Evolutionary conservation across 257 asterid genomes (phyloP), one percentile per base, ranked within the genome.

Genomic region (Lycium ferocissimum): DNA sequence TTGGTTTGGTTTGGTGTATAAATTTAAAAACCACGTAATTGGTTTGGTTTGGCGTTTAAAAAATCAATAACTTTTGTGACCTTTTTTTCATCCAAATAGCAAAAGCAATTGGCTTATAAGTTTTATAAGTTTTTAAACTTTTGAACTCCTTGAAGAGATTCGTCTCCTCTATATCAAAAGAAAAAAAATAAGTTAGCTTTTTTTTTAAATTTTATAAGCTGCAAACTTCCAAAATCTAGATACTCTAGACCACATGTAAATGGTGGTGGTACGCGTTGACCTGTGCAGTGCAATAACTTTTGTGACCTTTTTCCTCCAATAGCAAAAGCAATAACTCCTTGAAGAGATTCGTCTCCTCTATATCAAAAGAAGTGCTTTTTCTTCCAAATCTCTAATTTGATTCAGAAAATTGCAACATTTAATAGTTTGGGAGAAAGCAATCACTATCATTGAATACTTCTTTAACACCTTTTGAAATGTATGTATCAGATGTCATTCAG

Each of bases 391-490:
- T 33, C 49, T 17, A 26, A 78, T 78, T 78, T 51, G 82, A 15
- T 51, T 26, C 63, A 26, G 26, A 53, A 53, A 51, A 78, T 51
- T 51, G 49, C 65, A 33, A 78, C 9, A 53, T 78, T 4, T 78
- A 53, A 78, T 33, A 26, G 26, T 22, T 45, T 7, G 13, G 59
- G 81, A 33, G 62, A 75, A 75, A 75, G 40, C 43, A 75, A 26
- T 33, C 22, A 53, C 47, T 9, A 76, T 53, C 45, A 78, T 53
- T 33, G 7, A 26, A 53, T 76, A 15, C 82, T 51, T 53, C 54
- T 70, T 43, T 53, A 78, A 78, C 26, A 53, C 14, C 65, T 53
- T 76, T 78, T 75, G 62, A 75, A 73, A 75, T 75, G 81, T 49
- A 20, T 51, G 45, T 11, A 49, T 75, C 20, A 33, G 49, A 76